A percentile compares a stretch with the other conserved stretches of the same genome.
These are phyloP conservation scores for Sclerotinia borealis DNA, from an alignment of 2,329 filamentous ascomycete genomes.

Conservation along the genomic window DNA sequence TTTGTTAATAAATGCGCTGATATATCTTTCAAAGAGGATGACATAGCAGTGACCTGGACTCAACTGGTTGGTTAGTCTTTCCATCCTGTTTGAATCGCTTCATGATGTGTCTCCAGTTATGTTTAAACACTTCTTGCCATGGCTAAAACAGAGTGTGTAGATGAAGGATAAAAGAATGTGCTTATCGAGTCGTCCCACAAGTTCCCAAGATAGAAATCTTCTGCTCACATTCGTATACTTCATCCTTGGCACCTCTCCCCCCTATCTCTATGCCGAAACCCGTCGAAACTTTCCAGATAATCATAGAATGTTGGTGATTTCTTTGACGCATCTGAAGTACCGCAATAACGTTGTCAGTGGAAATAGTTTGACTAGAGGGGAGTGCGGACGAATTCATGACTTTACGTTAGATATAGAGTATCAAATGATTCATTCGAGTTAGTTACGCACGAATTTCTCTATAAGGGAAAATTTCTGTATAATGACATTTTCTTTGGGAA, in stretches of 20 bases:
- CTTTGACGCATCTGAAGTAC: neutral
- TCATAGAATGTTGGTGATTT: neutral
- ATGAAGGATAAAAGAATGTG: neutral
- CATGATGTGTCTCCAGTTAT: no score
- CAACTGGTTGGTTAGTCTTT: neutral
- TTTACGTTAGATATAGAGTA: neutral
- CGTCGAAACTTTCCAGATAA: neutral
- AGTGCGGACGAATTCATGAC: neutral
- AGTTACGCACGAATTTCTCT: neutral
- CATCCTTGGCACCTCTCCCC: neutral
- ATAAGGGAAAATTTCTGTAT: neutral
- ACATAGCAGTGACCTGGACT: neutral
- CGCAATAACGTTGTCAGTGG: neutral
- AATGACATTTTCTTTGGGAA: neutral
- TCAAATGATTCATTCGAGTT: constrained; percentile 1
- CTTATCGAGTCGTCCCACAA: neutral
- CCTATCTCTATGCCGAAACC: neutral
- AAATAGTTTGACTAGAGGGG: neutral
- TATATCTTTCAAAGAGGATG: neutral
- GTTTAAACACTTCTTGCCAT: neutral
- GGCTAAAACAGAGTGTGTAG: neutral
- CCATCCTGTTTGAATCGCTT: neutral
- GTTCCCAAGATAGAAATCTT: neutral
- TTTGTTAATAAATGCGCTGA: neutral
- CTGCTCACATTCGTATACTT: neutral